A percentile compares a stretch with the other conserved stretches of the same genome.
Conservation (phyloP, 306 rosid genomes). For the Gleditsia sinensis region DNA sequence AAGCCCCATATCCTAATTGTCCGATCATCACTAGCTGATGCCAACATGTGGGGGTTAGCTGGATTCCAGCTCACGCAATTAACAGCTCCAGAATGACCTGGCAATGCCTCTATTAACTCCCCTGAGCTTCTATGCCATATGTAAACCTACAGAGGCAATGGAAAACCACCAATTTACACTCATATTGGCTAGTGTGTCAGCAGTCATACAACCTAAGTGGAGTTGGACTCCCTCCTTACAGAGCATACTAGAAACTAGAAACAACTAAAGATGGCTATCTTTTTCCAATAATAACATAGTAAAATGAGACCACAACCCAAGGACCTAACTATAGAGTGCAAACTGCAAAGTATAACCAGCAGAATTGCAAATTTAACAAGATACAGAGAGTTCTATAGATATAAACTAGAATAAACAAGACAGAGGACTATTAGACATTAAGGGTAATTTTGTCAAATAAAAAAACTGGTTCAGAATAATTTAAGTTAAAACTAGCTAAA, state of each 20-base stretch:
- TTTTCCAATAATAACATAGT: neutral
- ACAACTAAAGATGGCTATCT: neutral
- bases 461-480: neutral
- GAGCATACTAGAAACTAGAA: neutral
- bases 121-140: constrained; percentile 84
- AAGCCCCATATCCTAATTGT: constrained; percentile 97
- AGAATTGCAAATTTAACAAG: neutral
- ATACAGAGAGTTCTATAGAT: neutral
- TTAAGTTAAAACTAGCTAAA: neutral
- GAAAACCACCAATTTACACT: constrained; percentile 20
- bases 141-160: constrained; percentile 65
- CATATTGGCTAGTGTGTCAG: neutral
- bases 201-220: neutral
- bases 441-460: neutral
- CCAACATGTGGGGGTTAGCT: constrained; percentile 86
- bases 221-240: neutral
- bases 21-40: constrained; percentile 95
- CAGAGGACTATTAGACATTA: neutral
- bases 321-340: neutral
- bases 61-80: constrained; percentile 99
- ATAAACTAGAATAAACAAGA: neutral
- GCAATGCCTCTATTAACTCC: constrained; percentile 70
- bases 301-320: neutral
- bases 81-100: constrained; percentile 96
- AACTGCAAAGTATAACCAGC: neutral